Evolutionary conservation across 768 basidiomycete species (phyloP).

Genomic region (Suillus occidentalis): DNA sequence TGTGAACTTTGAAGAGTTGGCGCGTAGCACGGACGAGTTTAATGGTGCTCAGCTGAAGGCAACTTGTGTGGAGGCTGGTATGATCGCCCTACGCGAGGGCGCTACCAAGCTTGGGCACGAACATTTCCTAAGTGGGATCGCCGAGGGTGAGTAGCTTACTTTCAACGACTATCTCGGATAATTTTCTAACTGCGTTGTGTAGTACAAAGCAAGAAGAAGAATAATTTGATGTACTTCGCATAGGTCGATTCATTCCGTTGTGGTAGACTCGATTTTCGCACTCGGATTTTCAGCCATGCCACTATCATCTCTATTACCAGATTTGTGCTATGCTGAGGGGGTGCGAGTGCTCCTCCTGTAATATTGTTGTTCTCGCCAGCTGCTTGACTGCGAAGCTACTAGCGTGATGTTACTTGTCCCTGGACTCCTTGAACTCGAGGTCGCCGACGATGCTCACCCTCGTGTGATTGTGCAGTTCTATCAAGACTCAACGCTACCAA

Average conservation of each 20-base stretch:
- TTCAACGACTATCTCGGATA: constrained; percentile 17
- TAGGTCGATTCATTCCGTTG: constrained; percentile 36
- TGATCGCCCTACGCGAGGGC: constrained; percentile 96
- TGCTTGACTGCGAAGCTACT: not conserved
- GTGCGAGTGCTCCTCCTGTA: not conserved
- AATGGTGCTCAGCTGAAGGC: constrained; percentile 97
- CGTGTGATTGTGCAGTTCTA: not conserved
- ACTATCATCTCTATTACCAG: not conserved
- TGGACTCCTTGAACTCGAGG: not conserved
- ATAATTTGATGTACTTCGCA: constrained; percentile 92
- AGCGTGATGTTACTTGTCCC: not conserved
- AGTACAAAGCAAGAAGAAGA: constrained; percentile 99
- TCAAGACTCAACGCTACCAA: not conserved
- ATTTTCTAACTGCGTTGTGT: constrained; percentile 18
- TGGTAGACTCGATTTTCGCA: not conserved
- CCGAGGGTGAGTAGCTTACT: constrained; percentile 61
- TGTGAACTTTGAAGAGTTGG: constrained; percentile 96
- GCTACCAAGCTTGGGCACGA: constrained; percentile 88
- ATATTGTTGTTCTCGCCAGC: not conserved
- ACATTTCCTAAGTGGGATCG: constrained; percentile 91
- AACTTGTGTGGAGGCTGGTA: constrained; percentile 98
- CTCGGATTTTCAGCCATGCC: not conserved
- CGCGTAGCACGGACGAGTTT: constrained; percentile 96
- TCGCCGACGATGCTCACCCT: not conserved
- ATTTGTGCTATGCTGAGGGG: not conserved